Percentiles rank a stretch among this genome's conserved stretches.
Conservation (phyloP, 768 basidiomycete species). For the Termitomyces sp. region DNA sequence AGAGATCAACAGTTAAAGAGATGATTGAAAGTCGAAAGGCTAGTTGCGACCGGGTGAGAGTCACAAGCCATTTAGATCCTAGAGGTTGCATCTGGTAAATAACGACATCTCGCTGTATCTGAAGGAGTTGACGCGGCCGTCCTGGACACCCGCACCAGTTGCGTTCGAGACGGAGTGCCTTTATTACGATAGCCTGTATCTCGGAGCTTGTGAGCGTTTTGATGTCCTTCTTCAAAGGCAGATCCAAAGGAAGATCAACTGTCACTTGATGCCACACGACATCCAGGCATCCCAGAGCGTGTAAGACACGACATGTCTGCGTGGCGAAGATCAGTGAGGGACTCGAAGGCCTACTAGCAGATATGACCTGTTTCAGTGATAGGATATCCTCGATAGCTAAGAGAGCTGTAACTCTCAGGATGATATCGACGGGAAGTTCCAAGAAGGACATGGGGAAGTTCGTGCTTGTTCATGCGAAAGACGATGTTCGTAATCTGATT, state of each 20-base stretch:
- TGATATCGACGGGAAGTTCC: slow-evolving; percentile 39
- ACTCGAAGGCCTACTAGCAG: not conserved
- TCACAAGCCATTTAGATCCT: slow-evolving; percentile 45
- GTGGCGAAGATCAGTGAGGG: slow-evolving; percentile 19
- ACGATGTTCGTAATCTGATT: slow-evolving; percentile 14
- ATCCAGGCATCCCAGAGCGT: slow-evolving; percentile 45
- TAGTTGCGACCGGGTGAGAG: slow-evolving; percentile 26
- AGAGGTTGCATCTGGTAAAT: slow-evolving; percentile 43
- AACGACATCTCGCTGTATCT: slow-evolving; percentile 32
- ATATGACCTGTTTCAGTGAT: slow-evolving; percentile 40
- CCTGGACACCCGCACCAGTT: slow-evolving; percentile 41
- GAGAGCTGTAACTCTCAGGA: slow-evolving; percentile 29
- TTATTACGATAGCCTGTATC: slow-evolving; percentile 36
- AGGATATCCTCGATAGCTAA: slow-evolving; percentile 39
- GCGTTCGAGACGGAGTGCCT: slow-evolving; percentile 42
- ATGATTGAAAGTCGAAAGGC: slow-evolving; percentile 39
- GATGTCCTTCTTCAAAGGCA: slow-evolving; percentile 27
- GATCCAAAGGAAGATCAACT: slow-evolving; percentile 43
- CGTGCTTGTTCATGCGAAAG: not conserved
- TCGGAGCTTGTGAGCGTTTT: slow-evolving; percentile 31
- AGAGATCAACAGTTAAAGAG: slow-evolving; percentile 28
- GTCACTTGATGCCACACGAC: slow-evolving; percentile 52
- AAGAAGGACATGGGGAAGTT: slow-evolving; percentile 21
- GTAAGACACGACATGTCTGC: slow-evolving; percentile 57
- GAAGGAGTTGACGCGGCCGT: slow-evolving; percentile 28